These are phyloP conservation scores for Conticribra weissflogii DNA, from an alignment of 108 stramenopile species.

Conservation along the genomic window DNA sequence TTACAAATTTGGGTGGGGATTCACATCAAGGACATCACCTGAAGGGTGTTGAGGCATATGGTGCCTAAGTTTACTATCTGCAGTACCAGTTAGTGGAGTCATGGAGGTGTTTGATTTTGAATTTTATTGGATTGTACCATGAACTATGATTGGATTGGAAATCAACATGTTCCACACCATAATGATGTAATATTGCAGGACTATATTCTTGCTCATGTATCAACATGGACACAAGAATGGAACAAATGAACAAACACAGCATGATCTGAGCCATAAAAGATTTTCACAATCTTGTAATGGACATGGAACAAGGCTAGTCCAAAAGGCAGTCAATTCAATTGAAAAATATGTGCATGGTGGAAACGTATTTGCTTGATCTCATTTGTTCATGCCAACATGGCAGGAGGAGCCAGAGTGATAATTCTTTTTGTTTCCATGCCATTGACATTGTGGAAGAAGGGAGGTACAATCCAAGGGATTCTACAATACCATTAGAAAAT, in stretches of 20 bases:
- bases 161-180: not conserved
- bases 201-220: conserved; percentile 9
- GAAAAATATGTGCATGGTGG: conserved; percentile 3
- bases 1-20: conserved; percentile 38
- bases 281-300: conserved; percentile 34
- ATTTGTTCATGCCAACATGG: too few relatives aligned
- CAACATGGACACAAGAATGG: conserved; percentile 50
- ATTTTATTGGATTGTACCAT: not conserved
- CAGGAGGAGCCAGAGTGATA: too few relatives aligned
- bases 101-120: too few relatives aligned
- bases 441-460: too few relatives aligned
- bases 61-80: conserved; percentile 43
- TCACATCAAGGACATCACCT: conserved; percentile 46
- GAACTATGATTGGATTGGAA: too few relatives aligned
- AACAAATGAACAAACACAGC: conserved; percentile 38
- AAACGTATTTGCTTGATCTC: conserved; percentile 3
- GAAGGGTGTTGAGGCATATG: conserved; percentile 41
- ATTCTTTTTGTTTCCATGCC: too few relatives aligned
- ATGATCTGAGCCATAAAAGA: conserved; percentile 37
- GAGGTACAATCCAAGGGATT: too few relatives aligned
- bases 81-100: conserved; percentile 12
- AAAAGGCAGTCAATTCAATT: conserved; percentile 12
- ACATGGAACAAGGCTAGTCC: conserved; percentile 25
- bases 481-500: too few relatives aligned
- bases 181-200: not conserved